phyloP scores from a whole-genome alignment of 257 asterid genomes.

The Nicotiana sylvestris region DNA sequence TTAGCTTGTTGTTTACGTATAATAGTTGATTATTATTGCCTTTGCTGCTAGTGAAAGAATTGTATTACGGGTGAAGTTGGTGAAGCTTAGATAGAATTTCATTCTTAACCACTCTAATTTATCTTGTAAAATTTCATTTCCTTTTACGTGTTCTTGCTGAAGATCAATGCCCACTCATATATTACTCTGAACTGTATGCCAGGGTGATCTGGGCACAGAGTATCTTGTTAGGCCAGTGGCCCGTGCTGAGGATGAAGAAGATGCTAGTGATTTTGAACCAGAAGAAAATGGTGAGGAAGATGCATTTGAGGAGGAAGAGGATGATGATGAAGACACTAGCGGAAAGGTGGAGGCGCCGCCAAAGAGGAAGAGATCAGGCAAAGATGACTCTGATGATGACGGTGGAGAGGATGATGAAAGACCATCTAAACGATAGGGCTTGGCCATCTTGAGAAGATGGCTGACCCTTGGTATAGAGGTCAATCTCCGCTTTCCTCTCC shows the following conservation, averaged over 20 bases:
- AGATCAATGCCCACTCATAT: neutral
- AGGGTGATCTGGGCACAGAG: constrained; percentile 90
- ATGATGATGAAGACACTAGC: constrained; percentile 37
- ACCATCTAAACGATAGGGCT: constrained; percentile 69
- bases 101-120: neutral
- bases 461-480: constrained; percentile 13
- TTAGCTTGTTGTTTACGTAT: neutral
- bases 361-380: constrained; percentile 70
- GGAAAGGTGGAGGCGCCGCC: constrained; percentile 57
- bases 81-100: neutral
- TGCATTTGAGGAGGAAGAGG: constrained; percentile 33
- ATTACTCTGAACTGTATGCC: neutral
- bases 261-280: constrained; percentile 85
- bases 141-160: neutral
- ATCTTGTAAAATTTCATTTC: neutral
- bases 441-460: neutral
- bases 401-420: constrained; percentile 68
- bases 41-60: neutral
- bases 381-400: constrained; percentile 62
- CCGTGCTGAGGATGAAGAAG: constrained; percentile 84
- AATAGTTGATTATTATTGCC: neutral
- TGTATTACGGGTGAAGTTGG: neutral
- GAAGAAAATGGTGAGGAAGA: constrained; percentile 48
- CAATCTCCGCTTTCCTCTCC: neutral
- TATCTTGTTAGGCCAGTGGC: constrained; percentile 72